A percentile compares a stretch with the other conserved stretches of the same genome.
Evolutionary conservation across 2,329 filamentous ascomycete species (phyloP).

Genomic region (Fusarium chlamydosporum): DNA sequence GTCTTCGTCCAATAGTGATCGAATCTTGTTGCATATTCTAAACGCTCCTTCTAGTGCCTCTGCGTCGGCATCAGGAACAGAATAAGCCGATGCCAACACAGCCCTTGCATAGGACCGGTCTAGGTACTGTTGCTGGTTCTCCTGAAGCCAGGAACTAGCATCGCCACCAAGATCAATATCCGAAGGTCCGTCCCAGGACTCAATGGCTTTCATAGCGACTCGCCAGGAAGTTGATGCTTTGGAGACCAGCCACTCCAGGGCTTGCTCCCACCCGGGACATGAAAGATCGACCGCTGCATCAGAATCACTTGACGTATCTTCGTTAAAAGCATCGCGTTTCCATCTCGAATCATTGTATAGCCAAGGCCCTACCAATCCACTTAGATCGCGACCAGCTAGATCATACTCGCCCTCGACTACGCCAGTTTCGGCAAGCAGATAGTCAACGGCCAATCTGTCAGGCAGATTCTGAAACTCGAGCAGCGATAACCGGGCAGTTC

Average conservation of each 20-base stretch:
- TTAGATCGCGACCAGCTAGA: constrained; percentile 73
- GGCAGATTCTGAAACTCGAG: constrained; percentile 73
- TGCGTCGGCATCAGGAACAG: constrained; percentile 70
- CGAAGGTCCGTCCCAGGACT: constrained; percentile 79
- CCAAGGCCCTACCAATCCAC: constrained; percentile 80
- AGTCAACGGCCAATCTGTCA: constrained; percentile 70
- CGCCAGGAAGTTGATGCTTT: constrained; percentile 73
- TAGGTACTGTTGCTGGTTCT: constrained; percentile 71
- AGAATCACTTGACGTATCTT: constrained; percentile 43
- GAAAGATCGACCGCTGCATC: constrained; percentile 52
- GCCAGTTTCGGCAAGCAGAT: constrained; percentile 72
- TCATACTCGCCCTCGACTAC: constrained; percentile 56
- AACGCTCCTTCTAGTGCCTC: constrained; percentile 73
- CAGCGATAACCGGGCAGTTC: constrained; percentile 66
- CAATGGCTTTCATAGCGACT: constrained; percentile 73
- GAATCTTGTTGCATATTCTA: constrained; percentile 70
- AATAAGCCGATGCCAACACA: constrained; percentile 76
- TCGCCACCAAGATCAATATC: constrained; percentile 78
- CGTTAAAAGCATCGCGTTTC: constrained; percentile 49
- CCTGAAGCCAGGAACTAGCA: constrained; percentile 69
- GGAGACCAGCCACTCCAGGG: constrained; percentile 75
- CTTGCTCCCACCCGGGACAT: constrained; percentile 76
- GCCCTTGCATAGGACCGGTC: constrained; percentile 76
- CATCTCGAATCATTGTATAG: constrained; percentile 75
- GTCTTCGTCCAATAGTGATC: constrained; percentile 70